phyloP scores from a whole-genome alignment of 495 filamentous ascomycete species.

The Daldinia bambusicola region DNA sequence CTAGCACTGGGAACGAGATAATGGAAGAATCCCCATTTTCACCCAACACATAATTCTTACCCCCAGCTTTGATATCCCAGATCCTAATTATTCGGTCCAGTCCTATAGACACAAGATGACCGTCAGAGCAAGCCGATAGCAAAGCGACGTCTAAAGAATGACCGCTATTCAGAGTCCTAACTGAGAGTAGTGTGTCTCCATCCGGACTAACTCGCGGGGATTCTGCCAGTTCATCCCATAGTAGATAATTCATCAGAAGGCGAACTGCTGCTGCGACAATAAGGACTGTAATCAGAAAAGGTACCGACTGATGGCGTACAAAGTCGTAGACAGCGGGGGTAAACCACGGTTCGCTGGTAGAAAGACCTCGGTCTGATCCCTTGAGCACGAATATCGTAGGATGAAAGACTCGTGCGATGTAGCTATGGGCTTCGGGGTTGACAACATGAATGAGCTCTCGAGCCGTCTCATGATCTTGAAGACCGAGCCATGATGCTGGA shows the following conservation, averaged over 20 bases:
- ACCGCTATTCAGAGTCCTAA: constrained; percentile 65
- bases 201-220: constrained; percentile 49
- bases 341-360: constrained; percentile 53
- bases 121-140: constrained; percentile 65
- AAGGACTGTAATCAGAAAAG: constrained; percentile 64
- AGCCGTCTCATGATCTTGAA: constrained; percentile 79
- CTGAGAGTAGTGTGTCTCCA: constrained; percentile 63
- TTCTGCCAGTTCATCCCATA: constrained; percentile 62
- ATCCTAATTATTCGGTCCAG: constrained; percentile 70
- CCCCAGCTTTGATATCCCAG: constrained; percentile 63
- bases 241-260: constrained; percentile 72
- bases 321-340: constrained; percentile 67
- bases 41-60: constrained; percentile 51
- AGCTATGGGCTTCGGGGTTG: constrained; percentile 71
- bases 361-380: constrained; percentile 67
- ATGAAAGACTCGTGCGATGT: constrained; percentile 73
- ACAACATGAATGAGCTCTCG: constrained; percentile 74
- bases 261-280: constrained; percentile 66
- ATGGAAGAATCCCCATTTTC: constrained; percentile 50
- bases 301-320: constrained; percentile 64
- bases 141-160: constrained; percentile 73
- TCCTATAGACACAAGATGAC: constrained; percentile 71
- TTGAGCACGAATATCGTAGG: constrained; percentile 73
- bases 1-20: constrained; percentile 66
- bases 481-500: constrained; percentile 73